Conservation (phyloP, 192 early-diverging fungal genomes). For the Linnemannia schmuckeri region DNA sequence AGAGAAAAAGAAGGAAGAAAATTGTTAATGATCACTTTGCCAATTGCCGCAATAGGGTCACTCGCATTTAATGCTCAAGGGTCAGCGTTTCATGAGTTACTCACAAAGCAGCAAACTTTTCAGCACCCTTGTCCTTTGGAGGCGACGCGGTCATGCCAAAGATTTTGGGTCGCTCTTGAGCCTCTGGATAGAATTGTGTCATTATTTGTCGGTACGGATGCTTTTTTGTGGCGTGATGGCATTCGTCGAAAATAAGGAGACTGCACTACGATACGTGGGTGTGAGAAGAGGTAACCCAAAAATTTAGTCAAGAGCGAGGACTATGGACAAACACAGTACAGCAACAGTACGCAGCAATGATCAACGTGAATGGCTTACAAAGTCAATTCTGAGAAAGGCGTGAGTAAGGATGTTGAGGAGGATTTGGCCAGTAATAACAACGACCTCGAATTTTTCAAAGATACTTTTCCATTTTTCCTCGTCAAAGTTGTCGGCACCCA, state of each 20-base stretch:
- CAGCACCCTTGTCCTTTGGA: slow-evolving; percentile 48
- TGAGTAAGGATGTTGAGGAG: slow-evolving; percentile 81
- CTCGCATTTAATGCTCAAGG: not conserved
- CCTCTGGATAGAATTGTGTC: slow-evolving; percentile 80
- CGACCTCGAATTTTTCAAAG: slow-evolving; percentile 73
- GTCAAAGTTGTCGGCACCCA: slow-evolving; percentile 75
- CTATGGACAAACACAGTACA: slow-evolving; percentile 51
- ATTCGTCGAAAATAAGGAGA: slow-evolving; percentile 94
- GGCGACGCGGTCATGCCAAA: slow-evolving; percentile 97
- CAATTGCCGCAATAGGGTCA: not conserved
- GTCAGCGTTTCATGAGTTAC: not conserved
- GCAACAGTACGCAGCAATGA: not conserved
- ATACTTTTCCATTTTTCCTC: slow-evolving; percentile 69
- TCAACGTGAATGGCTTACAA: slow-evolving; percentile 48
- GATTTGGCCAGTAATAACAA: slow-evolving; percentile 91
- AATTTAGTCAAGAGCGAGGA: slow-evolving; percentile 5
- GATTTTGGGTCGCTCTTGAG: slow-evolving; percentile 75
- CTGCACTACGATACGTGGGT: slow-evolving; percentile 63
- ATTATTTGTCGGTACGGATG: slow-evolving; percentile 87
- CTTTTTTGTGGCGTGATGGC: slow-evolving; percentile 84
- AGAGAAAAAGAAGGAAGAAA: not conserved
- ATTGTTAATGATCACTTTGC: not conserved
- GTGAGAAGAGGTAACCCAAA: not conserved
- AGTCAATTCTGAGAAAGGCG: slow-evolving; percentile 48
- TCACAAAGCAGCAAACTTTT: slow-evolving; percentile 34